phyloP scores from a whole-genome alignment of 2,329 filamentous ascomycete genomes.

The Chrysosporium keratinophilum region DNA sequence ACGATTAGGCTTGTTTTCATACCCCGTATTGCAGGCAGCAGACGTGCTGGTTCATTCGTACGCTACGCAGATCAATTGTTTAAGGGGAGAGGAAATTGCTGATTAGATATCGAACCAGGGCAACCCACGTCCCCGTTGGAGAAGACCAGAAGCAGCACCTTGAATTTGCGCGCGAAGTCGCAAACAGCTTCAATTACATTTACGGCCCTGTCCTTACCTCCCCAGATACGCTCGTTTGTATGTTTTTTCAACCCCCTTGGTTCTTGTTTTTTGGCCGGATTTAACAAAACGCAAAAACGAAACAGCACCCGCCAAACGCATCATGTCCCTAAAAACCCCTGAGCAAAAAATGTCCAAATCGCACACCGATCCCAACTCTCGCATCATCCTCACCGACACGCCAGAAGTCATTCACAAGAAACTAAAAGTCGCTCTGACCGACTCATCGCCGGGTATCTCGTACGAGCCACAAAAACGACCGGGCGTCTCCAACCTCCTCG shows the following conservation, averaged over 20 bases:
- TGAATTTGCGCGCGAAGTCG: constrained; percentile 81
- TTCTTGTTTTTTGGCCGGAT: background rate
- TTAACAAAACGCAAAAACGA: background rate
- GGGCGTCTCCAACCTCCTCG: constrained; percentile 77
- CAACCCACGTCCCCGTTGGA: constrained; percentile 93
- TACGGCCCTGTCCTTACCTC: constrained; percentile 54
- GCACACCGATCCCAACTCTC: constrained; percentile 56
- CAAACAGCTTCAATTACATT: constrained; percentile 71
- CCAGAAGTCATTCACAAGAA: constrained; percentile 56
- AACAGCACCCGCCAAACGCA: constrained; percentile 63
- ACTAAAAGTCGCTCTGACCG: constrained; percentile 64
- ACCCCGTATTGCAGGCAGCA: constrained; percentile 89
- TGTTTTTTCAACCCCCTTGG: constrained; percentile 14
- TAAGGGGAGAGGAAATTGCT: background rate
- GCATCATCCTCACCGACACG: constrained; percentile 71
- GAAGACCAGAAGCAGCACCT: constrained; percentile 90
- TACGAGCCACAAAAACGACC: constrained; percentile 63
- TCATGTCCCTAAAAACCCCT: constrained; percentile 82
- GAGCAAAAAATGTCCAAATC: constrained; percentile 92
- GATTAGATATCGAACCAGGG: constrained; percentile 37
- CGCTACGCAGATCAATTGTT: constrained; percentile 16
- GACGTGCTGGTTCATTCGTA: constrained; percentile 81
- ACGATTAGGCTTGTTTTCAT: constrained; percentile 87
- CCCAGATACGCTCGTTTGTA: constrained; percentile 65
- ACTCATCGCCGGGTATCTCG: constrained; percentile 54